These are phyloP conservation scores for Ceratobasidium sp. DNA, from an alignment of 1,284 basidiomycete genomes.

Conservation along the genomic window DNA sequence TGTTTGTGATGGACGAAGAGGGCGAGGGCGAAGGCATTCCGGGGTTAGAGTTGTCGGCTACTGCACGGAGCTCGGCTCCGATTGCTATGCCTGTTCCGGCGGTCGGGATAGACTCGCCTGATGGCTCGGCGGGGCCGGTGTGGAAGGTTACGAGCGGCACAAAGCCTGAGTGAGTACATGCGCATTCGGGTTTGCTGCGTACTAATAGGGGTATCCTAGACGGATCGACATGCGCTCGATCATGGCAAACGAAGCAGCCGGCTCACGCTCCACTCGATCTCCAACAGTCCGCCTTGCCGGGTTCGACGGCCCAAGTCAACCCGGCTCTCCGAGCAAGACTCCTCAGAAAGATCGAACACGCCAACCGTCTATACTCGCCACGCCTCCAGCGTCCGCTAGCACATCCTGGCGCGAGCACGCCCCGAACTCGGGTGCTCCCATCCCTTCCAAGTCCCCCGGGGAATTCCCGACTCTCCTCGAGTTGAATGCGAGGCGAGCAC, in stretches of 20 bases:
- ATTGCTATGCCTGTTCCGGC: too few species aligned
- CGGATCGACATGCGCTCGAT: constrained; percentile 81
- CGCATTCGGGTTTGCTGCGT: constrained; percentile 41
- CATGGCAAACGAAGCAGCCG: constrained; percentile 78
- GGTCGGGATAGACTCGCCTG: constrained; percentile 41
- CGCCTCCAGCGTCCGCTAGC: constrained; percentile 29
- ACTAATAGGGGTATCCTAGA: constrained; percentile 57
- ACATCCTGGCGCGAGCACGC: constrained; percentile 28
- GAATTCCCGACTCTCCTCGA: constrained; percentile 34
- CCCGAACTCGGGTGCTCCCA: not conserved
- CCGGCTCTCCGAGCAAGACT: constrained; percentile 30
- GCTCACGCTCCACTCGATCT: constrained; percentile 11
- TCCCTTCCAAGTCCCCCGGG: not conserved
- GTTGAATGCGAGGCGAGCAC: not conserved
- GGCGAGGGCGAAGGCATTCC: constrained; percentile 49
- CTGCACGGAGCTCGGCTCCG: too few species aligned
- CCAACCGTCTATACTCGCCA: constrained; percentile 28
- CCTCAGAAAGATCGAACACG: constrained; percentile 41
- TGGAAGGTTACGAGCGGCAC: constrained; percentile 18
- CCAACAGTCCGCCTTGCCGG: constrained; percentile 47
- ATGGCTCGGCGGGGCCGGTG: constrained; percentile 53
- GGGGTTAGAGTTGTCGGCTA: constrained; percentile 38
- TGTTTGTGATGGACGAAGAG: constrained; percentile 74
- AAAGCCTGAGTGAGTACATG: constrained; percentile 26
- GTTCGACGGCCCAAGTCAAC: constrained; percentile 20